Conservation (phyloP, 2,329 filamentous ascomycete species). For the Conoideocrella luteorostrata region DNA sequence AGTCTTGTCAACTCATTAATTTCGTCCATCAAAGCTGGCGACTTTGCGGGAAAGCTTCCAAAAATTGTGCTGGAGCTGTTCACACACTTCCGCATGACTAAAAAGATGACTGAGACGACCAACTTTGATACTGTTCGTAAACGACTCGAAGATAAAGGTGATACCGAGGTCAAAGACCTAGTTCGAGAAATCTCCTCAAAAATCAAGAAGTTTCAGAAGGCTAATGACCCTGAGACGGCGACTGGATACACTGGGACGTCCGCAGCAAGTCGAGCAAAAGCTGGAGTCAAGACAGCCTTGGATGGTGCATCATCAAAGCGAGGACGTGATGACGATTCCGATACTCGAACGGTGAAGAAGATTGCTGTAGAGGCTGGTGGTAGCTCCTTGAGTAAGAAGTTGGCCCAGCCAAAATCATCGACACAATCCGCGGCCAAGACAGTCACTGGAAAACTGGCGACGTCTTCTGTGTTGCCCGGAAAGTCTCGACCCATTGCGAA, state of each 20-base stretch:
- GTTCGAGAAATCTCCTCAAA: conserved; percentile 50
- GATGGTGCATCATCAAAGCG: conserved; percentile 28
- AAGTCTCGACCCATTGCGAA: conserved; percentile 41
- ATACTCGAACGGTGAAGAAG: conserved; percentile 35
- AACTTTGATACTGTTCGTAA: conserved; percentile 61
- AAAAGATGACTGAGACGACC: conserved; percentile 54
- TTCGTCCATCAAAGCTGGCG: conserved; percentile 44
- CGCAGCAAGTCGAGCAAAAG: conserved; percentile 30
- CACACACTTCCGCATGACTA: conserved; percentile 55
- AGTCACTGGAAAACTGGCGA: conserved; percentile 22
- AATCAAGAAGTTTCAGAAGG: conserved; percentile 34
- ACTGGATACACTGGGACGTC: conserved; percentile 35
- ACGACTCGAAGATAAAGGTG: conserved; percentile 56
- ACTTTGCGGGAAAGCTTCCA: conserved; percentile 48
- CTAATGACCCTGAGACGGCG: conserved; percentile 25
- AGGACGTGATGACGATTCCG: conserved; percentile 33
- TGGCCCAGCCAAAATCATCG: conserved; percentile 29
- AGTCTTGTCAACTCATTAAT: conserved; percentile 49
- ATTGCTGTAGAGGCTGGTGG: conserved; percentile 33
- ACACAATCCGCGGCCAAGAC: conserved; percentile 23
- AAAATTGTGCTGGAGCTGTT: conserved; percentile 54
- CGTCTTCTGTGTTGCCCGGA: conserved; percentile 38
- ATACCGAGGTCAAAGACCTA: conserved; percentile 56
- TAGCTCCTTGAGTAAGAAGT: conserved; percentile 33
- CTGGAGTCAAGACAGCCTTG: conserved; percentile 22